phyloP scores from a whole-genome alignment of 306 rosid species.

The Lithocarpus polystachyus region DNA sequence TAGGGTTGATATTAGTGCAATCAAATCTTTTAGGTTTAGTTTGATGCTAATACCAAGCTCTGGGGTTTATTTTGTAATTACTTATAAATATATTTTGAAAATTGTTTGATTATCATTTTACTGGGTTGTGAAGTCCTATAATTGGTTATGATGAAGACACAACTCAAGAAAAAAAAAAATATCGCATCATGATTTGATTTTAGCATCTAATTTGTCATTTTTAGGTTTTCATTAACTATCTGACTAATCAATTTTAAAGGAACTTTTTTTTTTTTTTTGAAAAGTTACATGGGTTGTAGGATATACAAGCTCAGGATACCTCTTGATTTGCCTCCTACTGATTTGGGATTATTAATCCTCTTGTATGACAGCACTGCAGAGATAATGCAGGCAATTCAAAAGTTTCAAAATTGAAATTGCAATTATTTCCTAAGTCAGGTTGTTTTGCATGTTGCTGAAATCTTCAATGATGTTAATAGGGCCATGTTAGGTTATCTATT shows the following conservation, averaged over 20 bases:
- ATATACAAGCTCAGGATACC: background rate
- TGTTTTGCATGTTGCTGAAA: too few relatives aligned
- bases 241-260: too few relatives aligned
- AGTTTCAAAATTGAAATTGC: background rate
- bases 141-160: background rate
- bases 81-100: background rate
- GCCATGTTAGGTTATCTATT: too few relatives aligned
- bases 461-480: too few relatives aligned
- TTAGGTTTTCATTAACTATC: too few relatives aligned
- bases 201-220: too few relatives aligned
- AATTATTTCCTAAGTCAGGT: too few relatives aligned
- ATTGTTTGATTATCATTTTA: background rate
- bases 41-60: too few relatives aligned
- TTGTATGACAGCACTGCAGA: background rate
- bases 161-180: background rate
- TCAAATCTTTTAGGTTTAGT: too few relatives aligned
- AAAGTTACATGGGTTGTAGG: background rate
- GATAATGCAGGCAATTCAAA: background rate
- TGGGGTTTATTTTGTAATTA: background rate
- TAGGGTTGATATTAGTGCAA: too few relatives aligned
- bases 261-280: background rate
- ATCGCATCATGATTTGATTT: too few relatives aligned
- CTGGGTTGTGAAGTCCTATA: background rate
- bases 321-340: background rate
- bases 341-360: background rate